Evolutionary conservation across 257 asterid species (phyloP), one percentile per base, ranked within the genome.

Genomic region (Echium plantagineum): DNA sequence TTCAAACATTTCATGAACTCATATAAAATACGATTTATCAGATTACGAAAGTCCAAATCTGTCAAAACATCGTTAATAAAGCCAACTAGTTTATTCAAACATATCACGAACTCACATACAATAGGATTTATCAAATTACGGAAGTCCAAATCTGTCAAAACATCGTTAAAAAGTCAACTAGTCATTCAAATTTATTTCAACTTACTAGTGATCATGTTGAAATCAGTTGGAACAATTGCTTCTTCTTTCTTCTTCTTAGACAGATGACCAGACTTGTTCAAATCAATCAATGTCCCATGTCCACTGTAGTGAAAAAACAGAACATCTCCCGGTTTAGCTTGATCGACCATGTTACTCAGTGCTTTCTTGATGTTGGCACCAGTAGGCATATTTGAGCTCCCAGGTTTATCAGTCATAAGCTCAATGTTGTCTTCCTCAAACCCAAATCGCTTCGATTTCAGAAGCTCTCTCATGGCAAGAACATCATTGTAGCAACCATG

Each of bases 401-500:
- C 86, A 0, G 82, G 89, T 82, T 83, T 76, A 71, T 86, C 95
- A 2, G 59, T 73, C 38, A 84, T 42, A 20, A 84, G 71, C 75
- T 79, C 78, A 28, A 81, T 60, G 31, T 56, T 49, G 5, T 58
- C 54, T 0, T 65, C 66, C 15, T 83, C 71, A 10, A 86, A 89
- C 21, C 75, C 80, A n/a, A 84, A 89, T 32, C 79, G 77, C 49
- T 42, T 3, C 30, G 59, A 51, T 15, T 86, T 6, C 20, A 89
- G 85, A 68, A 74, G 63, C 57, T 79, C 78, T 8, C 65, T 75
- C 90, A 84, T 84, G n/a, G 77, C 82, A 16, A 72, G 55, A 55
- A 83, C 94, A 32, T 86, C 93, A 28, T 89, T 86, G 60, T 84
- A 89, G 72, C 97, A 89, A 20, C 95, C 94, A 30, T 49, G 88